Base-by-base conservation (phyloP, 257 asterid genomes). In the Ocimum tenuiflorum region DNA sequence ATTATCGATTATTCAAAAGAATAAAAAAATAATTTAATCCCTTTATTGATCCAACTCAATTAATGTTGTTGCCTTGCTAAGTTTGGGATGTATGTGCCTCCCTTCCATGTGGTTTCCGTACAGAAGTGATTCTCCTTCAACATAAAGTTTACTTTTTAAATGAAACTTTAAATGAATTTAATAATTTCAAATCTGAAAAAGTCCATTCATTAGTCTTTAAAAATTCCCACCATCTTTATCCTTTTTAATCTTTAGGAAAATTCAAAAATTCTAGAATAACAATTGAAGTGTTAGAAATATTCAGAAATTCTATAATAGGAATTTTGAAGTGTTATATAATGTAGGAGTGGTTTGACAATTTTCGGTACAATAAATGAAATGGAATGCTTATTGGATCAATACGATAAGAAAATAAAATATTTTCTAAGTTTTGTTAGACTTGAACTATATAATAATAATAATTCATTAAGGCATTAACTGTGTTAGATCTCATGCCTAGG, bases 61-160 rank as follows among this genome's bases (percentile, higher is more conserved):
- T 50, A 13, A 1, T 11, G 46, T 47, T 19, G 52, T 47, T 49
- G 39, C 73, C 13, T 39, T 7, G 41, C 49, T 9, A 66, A 67
- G 45, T 47, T 18, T 38, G 47, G 70, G 58, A 64, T 46, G n/a
- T 11, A 48, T 31, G 51, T 43, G 11, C 18, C 1, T 14, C 22
- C 22, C 15, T 54, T 51, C 20, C 65, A 71, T 71, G 65, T 71
- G 66, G 18, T 39, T 33, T 63, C 66, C 76, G 61, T 55, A 64
- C 71, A 10, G 35, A 35, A 22, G 19, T 14, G 53, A 47, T 60
- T 39, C 67, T 46, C 53, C 60, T n/a, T 17, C 59, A 43, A 31
- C 19, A 15, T 36, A 19, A 55, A 35, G 45, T 36, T 47, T 55
- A 17, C 36, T 56, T 72, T 31, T 15, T 22, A 20, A 13, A 63